Conservation (phyloP, 306 rosid genomes). For the Boehmeria nivea region DNA sequence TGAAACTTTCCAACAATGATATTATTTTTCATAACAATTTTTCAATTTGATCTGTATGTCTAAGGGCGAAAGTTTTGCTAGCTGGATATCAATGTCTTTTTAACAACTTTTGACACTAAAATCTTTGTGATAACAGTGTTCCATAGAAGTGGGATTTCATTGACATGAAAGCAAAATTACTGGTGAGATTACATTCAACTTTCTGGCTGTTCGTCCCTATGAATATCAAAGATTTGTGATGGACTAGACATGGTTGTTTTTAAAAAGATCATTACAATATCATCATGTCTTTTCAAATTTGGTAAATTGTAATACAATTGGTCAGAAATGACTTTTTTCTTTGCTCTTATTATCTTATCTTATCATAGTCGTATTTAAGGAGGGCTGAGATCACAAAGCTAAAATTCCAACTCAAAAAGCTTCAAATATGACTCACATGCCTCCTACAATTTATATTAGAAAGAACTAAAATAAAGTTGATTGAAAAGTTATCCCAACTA, state of each 20-base stretch:
- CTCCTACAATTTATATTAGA: conserved; percentile 26
- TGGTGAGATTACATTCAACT: neutral
- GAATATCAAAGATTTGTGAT: neutral
- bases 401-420: conserved; percentile 27
- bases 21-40: too few species aligned
- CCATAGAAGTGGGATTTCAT: conserved; percentile 1
- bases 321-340: neutral
- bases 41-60: too few species aligned
- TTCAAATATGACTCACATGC: conserved; percentile 23
- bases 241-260: too few species aligned
- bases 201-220: neutral
- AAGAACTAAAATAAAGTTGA: too few species aligned
- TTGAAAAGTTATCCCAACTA: conserved; percentile 11
- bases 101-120: too few species aligned
- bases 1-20: too few species aligned
- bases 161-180: neutral
- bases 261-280: too few species aligned
- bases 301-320: neutral
- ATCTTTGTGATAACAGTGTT: neutral
- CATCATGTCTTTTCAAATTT: neutral
- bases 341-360: neutral
- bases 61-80: neutral
- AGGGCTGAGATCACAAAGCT: conserved; percentile 5
- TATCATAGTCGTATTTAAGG: conserved; percentile 1
- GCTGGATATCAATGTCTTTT: neutral